Evolutionary conservation across 306 rosid genomes (phyloP), one percentile per base, ranked within the genome.

Genomic region (Oxytropis ochrocephala): DNA sequence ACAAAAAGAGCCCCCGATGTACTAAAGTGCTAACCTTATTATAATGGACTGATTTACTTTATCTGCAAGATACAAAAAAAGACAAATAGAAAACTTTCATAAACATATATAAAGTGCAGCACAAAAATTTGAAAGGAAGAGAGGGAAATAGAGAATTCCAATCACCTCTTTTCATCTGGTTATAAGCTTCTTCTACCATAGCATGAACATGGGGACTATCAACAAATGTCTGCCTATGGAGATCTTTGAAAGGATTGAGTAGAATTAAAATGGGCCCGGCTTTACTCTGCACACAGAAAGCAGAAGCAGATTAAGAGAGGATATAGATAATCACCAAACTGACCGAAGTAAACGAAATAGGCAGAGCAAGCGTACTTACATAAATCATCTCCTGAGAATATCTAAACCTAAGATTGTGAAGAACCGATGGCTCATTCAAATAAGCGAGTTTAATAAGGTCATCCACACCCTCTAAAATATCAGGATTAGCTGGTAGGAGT

Each of bases 231-330:
- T 83, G 78, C 73, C 84, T 83, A 78, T 73, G 82, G 41, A 84
- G 81, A 61, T 85, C 89, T 77, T 91, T 89, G 82, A 84, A 84
- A 52, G 97, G 97, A 74, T 95, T 95, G 75, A 95, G 57, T 56
- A 96, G 90, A 59, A 91, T 77, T 79, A 91, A 81, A 74, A 95
- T 58, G n/a, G 95, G 87, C 61, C 99, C 99, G 2, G 97, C 99
- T 83, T 95, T 95, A 77, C 84, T 87, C 99, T 95, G 68, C 85
- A 78, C 56, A 68, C 62, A 60, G 38, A 75, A 83, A 70, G 67
- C 70, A 80, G 60, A 29, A 66, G 43, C 47, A 64, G 62, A 38
- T 72, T 35, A 62, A 51, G 61, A 72, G 83, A 73, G 43, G 33
- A 75, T 62, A 59, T 55, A 73, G 39, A 69, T 54, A 68, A 67